Conservation (phyloP, 306 rosid genomes). For the Prosopis cineraria region DNA sequence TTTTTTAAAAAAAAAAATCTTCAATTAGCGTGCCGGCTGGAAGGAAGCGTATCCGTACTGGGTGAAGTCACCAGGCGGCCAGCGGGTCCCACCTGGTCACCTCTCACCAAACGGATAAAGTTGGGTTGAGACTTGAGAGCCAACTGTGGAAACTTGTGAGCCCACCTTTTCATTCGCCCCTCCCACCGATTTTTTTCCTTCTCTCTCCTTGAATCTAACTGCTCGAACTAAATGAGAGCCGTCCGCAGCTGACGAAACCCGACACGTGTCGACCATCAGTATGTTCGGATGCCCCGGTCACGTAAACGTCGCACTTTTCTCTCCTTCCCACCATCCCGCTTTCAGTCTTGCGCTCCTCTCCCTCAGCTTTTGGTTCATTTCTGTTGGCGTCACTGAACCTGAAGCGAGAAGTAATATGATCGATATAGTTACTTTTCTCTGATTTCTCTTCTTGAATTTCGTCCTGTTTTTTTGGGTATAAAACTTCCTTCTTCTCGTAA, state of each 20-base stretch:
- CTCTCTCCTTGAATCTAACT: conserved; percentile 33
- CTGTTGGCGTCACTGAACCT: not conserved
- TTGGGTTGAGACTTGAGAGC: too few relatives aligned
- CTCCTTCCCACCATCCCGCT: conserved; percentile 8
- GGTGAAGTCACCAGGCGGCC: not conserved
- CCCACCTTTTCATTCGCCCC: not conserved
- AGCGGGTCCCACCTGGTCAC: conserved; percentile 38
- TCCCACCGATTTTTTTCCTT: conserved; percentile 7
- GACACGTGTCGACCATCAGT: conserved; percentile 49
- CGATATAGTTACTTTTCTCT: not conserved
- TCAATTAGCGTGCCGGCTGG: too few relatives aligned
- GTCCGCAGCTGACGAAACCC: not conserved
- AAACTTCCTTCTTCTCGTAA: not conserved
- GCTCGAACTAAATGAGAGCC: conserved; percentile 21
- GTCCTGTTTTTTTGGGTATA: not conserved
- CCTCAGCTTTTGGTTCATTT: not conserved
- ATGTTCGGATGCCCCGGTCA: conserved; percentile 50
- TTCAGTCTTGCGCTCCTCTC: conserved; percentile 32
- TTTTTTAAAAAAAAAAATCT: too few relatives aligned
- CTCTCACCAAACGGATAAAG: conserved; percentile 32
- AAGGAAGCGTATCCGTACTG: too few relatives aligned
- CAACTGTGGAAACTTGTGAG: not conserved
- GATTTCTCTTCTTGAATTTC: not conserved
- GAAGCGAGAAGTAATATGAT: not conserved
- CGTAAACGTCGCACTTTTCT: conserved; percentile 40